These are phyloP conservation scores for Solanum clarkiae DNA, from an alignment of 257 asterid species.

Conservation along the genomic window DNA sequence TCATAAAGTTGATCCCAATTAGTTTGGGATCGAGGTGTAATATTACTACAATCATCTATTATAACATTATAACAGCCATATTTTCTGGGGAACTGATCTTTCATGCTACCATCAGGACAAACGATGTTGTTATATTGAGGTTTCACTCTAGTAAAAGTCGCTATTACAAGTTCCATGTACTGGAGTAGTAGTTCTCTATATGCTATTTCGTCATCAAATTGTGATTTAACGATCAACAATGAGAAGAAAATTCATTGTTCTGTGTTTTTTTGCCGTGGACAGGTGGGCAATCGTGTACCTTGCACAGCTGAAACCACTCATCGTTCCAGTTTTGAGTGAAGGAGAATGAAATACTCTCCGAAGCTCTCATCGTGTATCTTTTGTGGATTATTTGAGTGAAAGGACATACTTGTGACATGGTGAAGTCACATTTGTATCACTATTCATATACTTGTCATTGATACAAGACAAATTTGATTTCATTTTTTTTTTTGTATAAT, in stretches of 20 bases:
- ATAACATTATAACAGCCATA: neutral
- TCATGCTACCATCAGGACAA: neutral
- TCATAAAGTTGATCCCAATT: neutral
- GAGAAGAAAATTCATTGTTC: neutral
- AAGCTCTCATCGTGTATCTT: neutral
- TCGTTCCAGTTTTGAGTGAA: slow-evolving; percentile 74
- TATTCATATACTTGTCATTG: neutral
- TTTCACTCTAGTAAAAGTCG: neutral
- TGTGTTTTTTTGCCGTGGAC: neutral
- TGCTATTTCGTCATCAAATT: neutral
- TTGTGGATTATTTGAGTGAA: slow-evolving; percentile 1
- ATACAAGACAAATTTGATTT: neutral
- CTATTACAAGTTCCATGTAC: neutral
- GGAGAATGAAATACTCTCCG: slow-evolving; percentile 17
- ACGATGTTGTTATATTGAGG: neutral
- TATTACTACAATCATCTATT: neutral
- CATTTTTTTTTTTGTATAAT: neutral
- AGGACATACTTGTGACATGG: neutral
- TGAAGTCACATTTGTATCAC: slow-evolving; percentile 7
- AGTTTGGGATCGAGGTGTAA: neutral
- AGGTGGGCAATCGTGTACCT: slow-evolving; percentile 96
- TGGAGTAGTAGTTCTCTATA: neutral
- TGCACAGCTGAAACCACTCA: slow-evolving; percentile 88
- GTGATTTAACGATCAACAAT: neutral
- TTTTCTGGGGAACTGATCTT: neutral